Base-by-base conservation (phyloP, 139 green algal species). In the Haematococcus sp. region DNA sequence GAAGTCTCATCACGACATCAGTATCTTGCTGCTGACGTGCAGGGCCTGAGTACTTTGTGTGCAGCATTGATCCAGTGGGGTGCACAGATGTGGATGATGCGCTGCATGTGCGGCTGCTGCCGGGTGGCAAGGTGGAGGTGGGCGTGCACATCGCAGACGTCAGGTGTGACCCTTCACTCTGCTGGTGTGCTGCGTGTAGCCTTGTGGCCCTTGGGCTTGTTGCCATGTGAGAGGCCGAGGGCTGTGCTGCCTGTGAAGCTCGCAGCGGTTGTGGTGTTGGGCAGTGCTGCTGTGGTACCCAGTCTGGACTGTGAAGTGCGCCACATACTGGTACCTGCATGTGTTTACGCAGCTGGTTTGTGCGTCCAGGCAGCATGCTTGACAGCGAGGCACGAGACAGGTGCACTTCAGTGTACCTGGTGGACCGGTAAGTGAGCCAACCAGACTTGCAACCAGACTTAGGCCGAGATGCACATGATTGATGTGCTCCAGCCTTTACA, bases 71-170 rank as follows among this genome's bases (percentile, higher is more conserved):
- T 64, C 82, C 82, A 64, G 61, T 78, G 63, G 83, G 83, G 27
- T 91, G 86, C 71, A 87, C 78, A 56, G 86, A 91, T 65, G 81
- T 91, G 19, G 86, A 91, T 64, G 86, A 91, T 70, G 83, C 86
- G 11, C 74, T 91, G 59, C 81, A 83, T 49, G 81, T 85, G 32
- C 69, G 81, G 55, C 46, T 63, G 46, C 78, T 88, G 19, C 34
- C 55, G 7, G 65, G 65, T 4, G 77, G 73, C 34, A 27, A 34
- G 17, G 46, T 85, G 56, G 83, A 88, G 74, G 76, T 88, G 52
- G 86, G 86, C 0, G 86, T 91, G 33, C 86, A 91, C 76, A 91
- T 91, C 65, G 86, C 86, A 4, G 86, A 91, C 58, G 86, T 63
- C 3, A 73, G 43, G 44, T 58, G 23, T 3, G 44, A 52, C n/a